Evolutionary conservation across 352 stramenopile genomes (phyloP), one percentile per base, ranked within the genome.

Genomic region (Phytophthora pinifolia): DNA sequence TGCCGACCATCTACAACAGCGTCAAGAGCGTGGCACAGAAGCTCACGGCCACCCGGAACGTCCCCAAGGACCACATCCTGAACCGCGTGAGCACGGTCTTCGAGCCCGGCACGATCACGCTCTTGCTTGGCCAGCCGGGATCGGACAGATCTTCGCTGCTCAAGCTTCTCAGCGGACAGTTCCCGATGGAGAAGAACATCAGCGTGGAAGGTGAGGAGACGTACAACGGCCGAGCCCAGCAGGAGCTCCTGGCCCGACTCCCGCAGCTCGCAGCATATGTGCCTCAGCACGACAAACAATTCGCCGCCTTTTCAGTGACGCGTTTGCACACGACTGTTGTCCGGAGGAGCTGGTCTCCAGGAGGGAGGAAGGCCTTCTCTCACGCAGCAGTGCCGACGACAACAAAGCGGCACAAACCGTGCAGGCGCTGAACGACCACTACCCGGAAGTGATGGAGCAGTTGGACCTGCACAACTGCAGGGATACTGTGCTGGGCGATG

Each of bases 401-500:
- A 73, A 67, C 22, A 22, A 60, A 9, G 39, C 61, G 9, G 62
- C 67, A 4, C 20, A 7, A 15, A 33, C 49, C 8, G 44, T 43
- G 3, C 13, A 48, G 12, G 31, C 51, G 13, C 27, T 75, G 12
- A 44, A 46, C 25, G 22, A 70, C 3, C 34, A 73, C 29, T 61
- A 60, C 33, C 51, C 63, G 13, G 63, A 68, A 1, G 37, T 66
- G n/a, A 36, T 74, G 6, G 25, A 63, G 25, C 52, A 57, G 18
- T 9, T 65, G 10, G 63, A 72, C 15, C 53, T 84, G 9, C 42
- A 59, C 20, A 64, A 68, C 13, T 72, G 61, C 13, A 33, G 47
- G 13, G 61, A 86, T 45, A 83, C 76, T 3, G 59, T 75, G 14
- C 45, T 84, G 13, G 74, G 74, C 1, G 54, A 76, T 43, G 62